Evolutionary conservation across 2,329 filamentous ascomycete species (phyloP), one percentile per base, ranked within the genome.

Genomic region (Trichoderma afroharzianum): DNA sequence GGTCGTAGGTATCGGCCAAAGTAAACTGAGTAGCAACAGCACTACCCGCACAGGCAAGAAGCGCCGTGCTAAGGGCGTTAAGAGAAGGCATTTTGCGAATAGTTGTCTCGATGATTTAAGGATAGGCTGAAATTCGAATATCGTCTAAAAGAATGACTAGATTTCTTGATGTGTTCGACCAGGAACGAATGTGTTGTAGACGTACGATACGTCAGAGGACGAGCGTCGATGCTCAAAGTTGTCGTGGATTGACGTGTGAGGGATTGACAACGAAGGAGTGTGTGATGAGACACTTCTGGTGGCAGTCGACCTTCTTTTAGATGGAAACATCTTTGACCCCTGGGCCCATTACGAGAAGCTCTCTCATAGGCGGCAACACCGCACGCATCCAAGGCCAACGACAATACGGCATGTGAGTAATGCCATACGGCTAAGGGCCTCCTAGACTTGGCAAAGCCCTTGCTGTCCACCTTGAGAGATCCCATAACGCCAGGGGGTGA

Each of bases 71-170:
- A 63, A 85, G 76, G 70, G 79, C 78, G 74, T 81, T 55, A 72
- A 85, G 73, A 53, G 84, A 83, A 61, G 82, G 81, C 72, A 81
- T 80, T 83, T 85, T 85, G 47, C 30, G 21, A 69, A 50, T 33
- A 3, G n/a, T 55, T 18, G 63, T 66, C n/a, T 30, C 30, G 47
- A 55, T 11, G 14, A 72, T 73, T 53, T 53, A 62, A 71, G 7
- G 39, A 67, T 67, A 32, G 43, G 14, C 33, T 57, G 28, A 36
- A 71, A 32, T n/a, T 53, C 61, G 53, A 57, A 5, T 43, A 55
- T 50, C 33, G 61, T 47, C 33, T 71, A 26, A 66, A 58, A 28
- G 50, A 70, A 58, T 43, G 58, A 63, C 43, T 70, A 30, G 24
- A 57, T 14, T 43, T 32, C 30, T 62, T 62, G 36, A 32, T 53